Evolutionary conservation across 257 asterid species (phyloP).

Genomic region (Hygrophila difformis): DNA sequence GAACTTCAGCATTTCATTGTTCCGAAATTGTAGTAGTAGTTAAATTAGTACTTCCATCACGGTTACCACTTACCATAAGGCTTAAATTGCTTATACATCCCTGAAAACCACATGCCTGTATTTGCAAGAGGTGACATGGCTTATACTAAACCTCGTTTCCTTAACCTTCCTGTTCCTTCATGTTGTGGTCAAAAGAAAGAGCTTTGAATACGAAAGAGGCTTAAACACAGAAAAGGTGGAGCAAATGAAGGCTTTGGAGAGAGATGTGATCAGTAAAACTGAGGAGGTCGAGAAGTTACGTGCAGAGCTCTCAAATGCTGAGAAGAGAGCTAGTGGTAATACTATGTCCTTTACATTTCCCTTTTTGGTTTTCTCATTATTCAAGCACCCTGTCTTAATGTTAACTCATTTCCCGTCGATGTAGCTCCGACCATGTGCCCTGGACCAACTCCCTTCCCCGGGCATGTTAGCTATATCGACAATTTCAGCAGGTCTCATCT

Average conservation of each 20-base stretch:
- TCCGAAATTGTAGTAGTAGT: background rate
- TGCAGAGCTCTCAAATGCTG: constrained; percentile 36
- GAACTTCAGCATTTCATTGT: background rate
- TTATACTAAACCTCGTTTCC: background rate
- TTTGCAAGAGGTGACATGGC: background rate
- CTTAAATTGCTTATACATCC: background rate
- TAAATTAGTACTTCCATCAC: background rate
- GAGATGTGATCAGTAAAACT: constrained; percentile 46
- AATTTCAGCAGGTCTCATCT: constrained; percentile 20
- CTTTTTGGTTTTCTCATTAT: constrained; percentile 4
- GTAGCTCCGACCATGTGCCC: constrained; percentile 12
- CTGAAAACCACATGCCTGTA: background rate
- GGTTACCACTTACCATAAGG: background rate
- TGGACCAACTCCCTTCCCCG: constrained; percentile 29
- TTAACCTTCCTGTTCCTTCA: background rate
- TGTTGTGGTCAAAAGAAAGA: constrained; percentile 34
- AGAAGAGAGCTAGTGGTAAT: constrained; percentile 54
- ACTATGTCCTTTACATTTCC: background rate
- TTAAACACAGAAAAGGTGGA: constrained; percentile 57
- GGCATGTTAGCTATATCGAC: constrained; percentile 25
- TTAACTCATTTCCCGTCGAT: background rate
- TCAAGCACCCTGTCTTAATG: background rate
- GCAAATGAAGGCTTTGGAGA: constrained; percentile 58
- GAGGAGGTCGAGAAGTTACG: constrained; percentile 62
- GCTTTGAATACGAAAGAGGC: constrained; percentile 70